Evolutionary conservation across 2,329 filamentous ascomycete species (phyloP), one percentile per base, ranked within the genome.

Genomic region (Trichoderma koningiopsis): DNA sequence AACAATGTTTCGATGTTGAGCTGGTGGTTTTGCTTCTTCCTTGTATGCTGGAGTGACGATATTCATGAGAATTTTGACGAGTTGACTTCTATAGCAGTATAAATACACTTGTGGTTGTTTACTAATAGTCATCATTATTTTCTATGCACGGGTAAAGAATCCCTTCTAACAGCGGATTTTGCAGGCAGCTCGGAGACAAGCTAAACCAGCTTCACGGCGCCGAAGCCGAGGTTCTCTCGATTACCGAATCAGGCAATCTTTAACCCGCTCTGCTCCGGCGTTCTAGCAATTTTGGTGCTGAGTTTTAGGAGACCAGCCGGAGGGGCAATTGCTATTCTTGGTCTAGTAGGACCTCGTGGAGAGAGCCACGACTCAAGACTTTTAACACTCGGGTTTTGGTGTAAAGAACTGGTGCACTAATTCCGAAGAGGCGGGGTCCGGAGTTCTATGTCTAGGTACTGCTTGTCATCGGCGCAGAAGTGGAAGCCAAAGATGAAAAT

Each of bases 141-240:
- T 63, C 31, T 49, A 49, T 22, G 5, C 11, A 37, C 22, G n/a
- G 3, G 11, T 52, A 13, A 55, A 19, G 56, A 56, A 5, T 22
- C 62, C 2, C 8, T 24, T 27, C 13, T 27, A 0, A 24, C 14
- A n/a, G n/a, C 52, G 19, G 49, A 31, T 35, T 22, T 33, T 22
- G 62, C 37, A 24, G 7, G 24, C 22, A 16, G 29, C 19, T 35
- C 63, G 53, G 53, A 66, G 53, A 66, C 63, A 66, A 66, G 37
- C 22, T 11, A 24, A 16, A 24, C 24, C 14, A 31, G 27, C n/a
- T 24, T 52, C 27, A n/a, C 11, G 63, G 13, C 35, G 62, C 37
- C 19, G 53, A 56, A 31, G 24, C 19, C 7, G 8, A 6, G 35
- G 22, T 11, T 24, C 10, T 22, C 37, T 56, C 11, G 37, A 33